Percentiles rank a stretch among this genome's conserved stretches.
These are phyloP conservation scores for Xylariaceae sp. DNA, from an alignment of 2,329 filamentous ascomycete genomes.

Conservation along the genomic window DNA sequence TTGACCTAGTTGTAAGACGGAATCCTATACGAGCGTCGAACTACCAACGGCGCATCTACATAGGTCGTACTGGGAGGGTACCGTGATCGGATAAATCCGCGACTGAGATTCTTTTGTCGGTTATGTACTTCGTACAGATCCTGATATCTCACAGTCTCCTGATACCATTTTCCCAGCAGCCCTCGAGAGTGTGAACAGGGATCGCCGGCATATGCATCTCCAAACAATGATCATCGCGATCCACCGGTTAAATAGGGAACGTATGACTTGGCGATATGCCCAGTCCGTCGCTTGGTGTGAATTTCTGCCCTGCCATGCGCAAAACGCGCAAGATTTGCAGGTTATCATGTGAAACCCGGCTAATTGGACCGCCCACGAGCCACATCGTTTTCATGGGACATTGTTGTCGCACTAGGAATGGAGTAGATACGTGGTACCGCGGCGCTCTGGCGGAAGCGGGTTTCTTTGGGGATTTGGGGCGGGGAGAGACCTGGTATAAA, in stretches of 20 bases:
- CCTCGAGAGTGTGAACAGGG: too few species aligned
- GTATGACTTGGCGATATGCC: background rate
- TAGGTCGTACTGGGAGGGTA: too few species aligned
- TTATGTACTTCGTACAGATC: too few species aligned
- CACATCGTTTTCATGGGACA: background rate
- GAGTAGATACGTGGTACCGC: background rate
- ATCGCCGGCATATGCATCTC: too few species aligned
- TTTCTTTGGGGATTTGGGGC: background rate
- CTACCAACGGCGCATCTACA: too few species aligned
- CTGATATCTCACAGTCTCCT: too few species aligned
- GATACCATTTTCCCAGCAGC: too few species aligned
- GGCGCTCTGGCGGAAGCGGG: background rate
- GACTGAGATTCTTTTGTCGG: too few species aligned
- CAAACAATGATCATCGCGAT: too few species aligned
- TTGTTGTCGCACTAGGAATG: background rate
- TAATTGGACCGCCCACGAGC: background rate
- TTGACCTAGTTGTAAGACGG: too few species aligned
- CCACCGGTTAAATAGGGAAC: conserved; percentile 13
- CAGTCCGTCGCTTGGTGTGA: background rate
- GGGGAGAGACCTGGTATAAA: background rate
- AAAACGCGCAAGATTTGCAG: background rate
- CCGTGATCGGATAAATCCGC: too few species aligned
- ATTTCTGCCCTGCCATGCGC: background rate
- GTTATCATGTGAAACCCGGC: background rate
- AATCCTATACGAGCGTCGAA: too few species aligned